Evolutionary conservation across 2,329 filamentous ascomycete species (phyloP).

Genomic region (Dothidotthia symphoricarpi): DNA sequence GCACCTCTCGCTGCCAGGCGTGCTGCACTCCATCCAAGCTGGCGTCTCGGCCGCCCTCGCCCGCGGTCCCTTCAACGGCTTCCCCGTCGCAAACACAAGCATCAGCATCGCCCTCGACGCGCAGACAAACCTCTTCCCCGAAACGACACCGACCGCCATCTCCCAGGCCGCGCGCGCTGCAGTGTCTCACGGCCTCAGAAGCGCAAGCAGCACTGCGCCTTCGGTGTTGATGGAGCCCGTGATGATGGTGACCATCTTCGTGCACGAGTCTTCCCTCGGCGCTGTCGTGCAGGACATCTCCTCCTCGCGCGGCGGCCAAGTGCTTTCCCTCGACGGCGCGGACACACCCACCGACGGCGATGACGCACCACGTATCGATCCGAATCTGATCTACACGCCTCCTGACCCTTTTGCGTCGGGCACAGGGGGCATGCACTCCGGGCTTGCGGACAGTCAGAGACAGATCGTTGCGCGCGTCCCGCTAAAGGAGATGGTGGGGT

Average conservation of each 20-base stretch:
- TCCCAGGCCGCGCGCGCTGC: slow-evolving; percentile 64
- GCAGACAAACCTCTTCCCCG: slow-evolving; percentile 61
- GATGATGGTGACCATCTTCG: slow-evolving; percentile 83
- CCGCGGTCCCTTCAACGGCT: slow-evolving; percentile 76
- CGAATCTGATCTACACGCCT: slow-evolving; percentile 77
- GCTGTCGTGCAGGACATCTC: slow-evolving; percentile 80
- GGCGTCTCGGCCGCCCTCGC: slow-evolving; percentile 81
- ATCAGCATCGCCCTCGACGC: slow-evolving; percentile 70
- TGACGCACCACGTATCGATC: slow-evolving; percentile 58
- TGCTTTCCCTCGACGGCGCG: slow-evolving; percentile 63
- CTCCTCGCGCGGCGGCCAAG: slow-evolving; percentile 68
- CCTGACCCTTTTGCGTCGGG: slow-evolving; percentile 71
- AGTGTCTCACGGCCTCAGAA: slow-evolving; percentile 66
- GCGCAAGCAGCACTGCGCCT: slow-evolving; percentile 54
- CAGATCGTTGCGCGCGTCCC: slow-evolving; percentile 84
- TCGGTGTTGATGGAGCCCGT: slow-evolving; percentile 85
- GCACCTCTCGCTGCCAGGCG: slow-evolving; percentile 50
- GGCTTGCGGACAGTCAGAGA: slow-evolving; percentile 34
- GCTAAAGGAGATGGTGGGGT: slow-evolving; percentile 94
- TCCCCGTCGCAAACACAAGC: slow-evolving; percentile 74
- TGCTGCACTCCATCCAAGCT: slow-evolving; percentile 64
- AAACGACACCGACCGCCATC: slow-evolving; percentile 64
- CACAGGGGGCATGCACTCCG: slow-evolving; percentile 16
- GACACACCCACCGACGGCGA: slow-evolving; percentile 19
- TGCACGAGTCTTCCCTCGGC: slow-evolving; percentile 78